Evolutionary conservation across 805 yeast species (phyloP), one percentile per base, ranked within the genome.

Genomic region (Barnettozyma pratensis): DNA sequence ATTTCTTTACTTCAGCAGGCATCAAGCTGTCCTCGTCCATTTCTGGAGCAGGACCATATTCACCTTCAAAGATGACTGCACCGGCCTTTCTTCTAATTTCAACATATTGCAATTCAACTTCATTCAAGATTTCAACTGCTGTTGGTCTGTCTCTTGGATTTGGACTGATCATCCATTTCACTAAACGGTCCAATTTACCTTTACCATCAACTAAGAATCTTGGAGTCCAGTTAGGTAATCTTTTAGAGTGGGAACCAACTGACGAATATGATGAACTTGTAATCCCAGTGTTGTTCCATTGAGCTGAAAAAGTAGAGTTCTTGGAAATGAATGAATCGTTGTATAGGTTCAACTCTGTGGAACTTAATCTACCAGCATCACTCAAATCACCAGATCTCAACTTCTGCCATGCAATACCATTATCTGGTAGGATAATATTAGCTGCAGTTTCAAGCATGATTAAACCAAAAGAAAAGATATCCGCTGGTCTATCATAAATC

Each of bases 351-450:
- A 85, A 68, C 54, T 86, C 92, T 26, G 84, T 83, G 3, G 88
- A 82, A 41, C 89, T 81, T 50, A 91, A 72, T 57, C 82, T 79
- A 1, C 98, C 97, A 0, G 98, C 97, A 65, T 94, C 99, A 14
- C 95, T 83, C 54, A 94, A 72, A 65, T 94, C 99, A 0, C 98
- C 99, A 39, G 96, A 87, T 55, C 99, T 76, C 51, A 94, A 71
- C 65, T 91, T 90, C 56, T 95, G 95, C 99, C 99, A 94, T 31
- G 95, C 91, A 11, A 88, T 78, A 6, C 99, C 99, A 63, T 94
- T 91, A 58, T 92, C 98, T 1, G 99, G 99, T 45, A 94, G 71
- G 4, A 90, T 82, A 41, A 94, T 91, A 67, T 94, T 94, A 2
- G 98, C 96, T 2, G 99, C 98, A 58, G 89, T 85, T 65, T 94